Percentiles rank a stretch among this genome's conserved stretches.
phyloP scores from a whole-genome alignment of 768 basidiomycete genomes.

The Lactarius hatsudake region DNA sequence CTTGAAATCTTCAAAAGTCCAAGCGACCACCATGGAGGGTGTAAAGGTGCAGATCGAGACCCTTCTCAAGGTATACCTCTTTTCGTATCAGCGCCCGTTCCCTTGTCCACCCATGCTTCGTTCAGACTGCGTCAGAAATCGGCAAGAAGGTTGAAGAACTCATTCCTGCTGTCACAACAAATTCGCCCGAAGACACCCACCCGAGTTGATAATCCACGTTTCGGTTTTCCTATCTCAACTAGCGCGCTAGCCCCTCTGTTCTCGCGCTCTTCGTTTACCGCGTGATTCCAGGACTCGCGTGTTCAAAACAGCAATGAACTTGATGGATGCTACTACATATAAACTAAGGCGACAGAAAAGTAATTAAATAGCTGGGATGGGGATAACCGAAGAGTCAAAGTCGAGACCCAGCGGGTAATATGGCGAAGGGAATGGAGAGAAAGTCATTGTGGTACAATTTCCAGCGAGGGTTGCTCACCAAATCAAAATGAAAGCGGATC shows the following conservation, averaged over 20 bases:
- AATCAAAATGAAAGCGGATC: constrained; percentile 9
- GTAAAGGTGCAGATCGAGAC: constrained; percentile 77
- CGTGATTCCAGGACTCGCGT: not conserved
- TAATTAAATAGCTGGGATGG: constrained; percentile 9
- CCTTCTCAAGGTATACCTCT: constrained; percentile 59
- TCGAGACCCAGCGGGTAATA: constrained; percentile 10
- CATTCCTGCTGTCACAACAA: constrained; percentile 12
- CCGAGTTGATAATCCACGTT: not conserved
- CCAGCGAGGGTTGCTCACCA: constrained; percentile 2
- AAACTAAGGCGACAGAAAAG: constrained; percentile 1
- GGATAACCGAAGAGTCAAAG: constrained; percentile 13
- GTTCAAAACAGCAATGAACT: constrained; percentile 13
- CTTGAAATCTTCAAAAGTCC: constrained; percentile 75
- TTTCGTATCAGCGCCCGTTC: not conserved
- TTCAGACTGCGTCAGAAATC: constrained; percentile 25
- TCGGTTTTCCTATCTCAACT: not conserved
- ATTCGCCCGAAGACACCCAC: not conserved
- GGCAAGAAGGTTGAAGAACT: constrained; percentile 29
- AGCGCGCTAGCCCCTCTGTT: not conserved
- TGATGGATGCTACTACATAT: constrained; percentile 18
- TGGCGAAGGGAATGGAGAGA: not conserved
- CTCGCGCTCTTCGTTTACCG: not conserved
- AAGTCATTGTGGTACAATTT: not conserved
- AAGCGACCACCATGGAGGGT: constrained; percentile 67
- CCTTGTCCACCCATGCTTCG: constrained; percentile 11